phyloP scores from a whole-genome alignment of 345 rosid genomes.

The Gossypium raimondii region DNA sequence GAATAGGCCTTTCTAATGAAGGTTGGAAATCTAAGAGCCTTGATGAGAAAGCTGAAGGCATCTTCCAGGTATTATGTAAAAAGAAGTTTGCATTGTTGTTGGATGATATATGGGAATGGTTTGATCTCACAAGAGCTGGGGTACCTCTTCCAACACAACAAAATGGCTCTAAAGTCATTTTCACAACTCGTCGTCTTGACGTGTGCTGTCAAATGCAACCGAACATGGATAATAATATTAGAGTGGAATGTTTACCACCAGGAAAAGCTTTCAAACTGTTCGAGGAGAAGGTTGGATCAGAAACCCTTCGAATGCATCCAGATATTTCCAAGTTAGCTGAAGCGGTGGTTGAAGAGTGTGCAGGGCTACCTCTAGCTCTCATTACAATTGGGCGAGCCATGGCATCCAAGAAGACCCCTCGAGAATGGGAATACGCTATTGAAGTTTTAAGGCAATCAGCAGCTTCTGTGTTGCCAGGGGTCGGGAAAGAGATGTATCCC shows the following conservation, averaged over 20 bases:
- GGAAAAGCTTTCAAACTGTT: not conserved
- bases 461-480: not conserved
- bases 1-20: not conserved
- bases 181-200: not conserved
- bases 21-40: not conserved
- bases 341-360: slow-evolving; percentile 5
- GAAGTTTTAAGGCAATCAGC: not conserved
- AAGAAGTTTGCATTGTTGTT: slow-evolving; percentile 20
- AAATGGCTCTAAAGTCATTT: not conserved
- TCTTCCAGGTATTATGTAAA: not conserved
- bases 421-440: slow-evolving; percentile 4
- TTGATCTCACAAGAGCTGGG: slow-evolving; percentile 11
- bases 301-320: slow-evolving; percentile 3
- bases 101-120: slow-evolving; percentile 20
- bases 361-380: slow-evolving; percentile 26
- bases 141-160: slow-evolving; percentile 11
- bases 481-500: not conserved
- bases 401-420: not conserved
- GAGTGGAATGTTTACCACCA: not conserved
- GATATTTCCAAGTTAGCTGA: not conserved
- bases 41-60: not conserved
- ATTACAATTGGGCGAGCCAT: slow-evolving; percentile 11
- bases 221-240: not conserved
- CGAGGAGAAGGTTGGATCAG: not conserved
- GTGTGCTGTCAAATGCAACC: not conserved